Evolutionary conservation across 2,329 filamentous ascomycete genomes (phyloP).

Genomic region (Sporothrix globosa): DNA sequence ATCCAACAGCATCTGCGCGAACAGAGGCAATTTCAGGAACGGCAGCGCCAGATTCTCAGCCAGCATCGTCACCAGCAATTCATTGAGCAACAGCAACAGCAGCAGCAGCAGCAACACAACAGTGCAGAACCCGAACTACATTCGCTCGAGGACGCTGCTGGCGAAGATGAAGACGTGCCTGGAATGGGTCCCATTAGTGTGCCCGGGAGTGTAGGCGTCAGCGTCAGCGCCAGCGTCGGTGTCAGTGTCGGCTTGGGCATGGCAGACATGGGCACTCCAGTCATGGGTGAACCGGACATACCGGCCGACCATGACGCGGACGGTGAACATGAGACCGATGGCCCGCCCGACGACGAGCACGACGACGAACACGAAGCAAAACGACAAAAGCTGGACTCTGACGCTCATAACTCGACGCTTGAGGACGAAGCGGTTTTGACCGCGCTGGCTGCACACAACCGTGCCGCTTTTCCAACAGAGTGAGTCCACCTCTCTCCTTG

Average conservation of each 20-base stretch:
- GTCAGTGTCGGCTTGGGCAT: conserved; percentile 37
- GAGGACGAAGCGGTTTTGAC: conserved; percentile 55
- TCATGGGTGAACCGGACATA: not conserved
- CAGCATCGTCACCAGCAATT: not conserved
- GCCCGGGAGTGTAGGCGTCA: not conserved
- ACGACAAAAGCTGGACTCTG: conserved; percentile 45
- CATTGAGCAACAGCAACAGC: not conserved
- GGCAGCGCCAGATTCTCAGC: not conserved
- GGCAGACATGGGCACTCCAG: not conserved
- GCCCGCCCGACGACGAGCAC: conserved; percentile 25
- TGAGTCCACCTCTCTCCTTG: conserved; percentile 41
- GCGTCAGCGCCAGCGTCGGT: conserved; percentile 1
- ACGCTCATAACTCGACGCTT: conserved; percentile 43
- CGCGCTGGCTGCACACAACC: conserved; percentile 52
- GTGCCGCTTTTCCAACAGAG: conserved; percentile 50
- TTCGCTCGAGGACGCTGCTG: conserved; percentile 29
- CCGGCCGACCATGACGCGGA: conserved; percentile 10
- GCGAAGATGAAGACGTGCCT: conserved; percentile 25
- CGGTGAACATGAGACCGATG: conserved; percentile 38
- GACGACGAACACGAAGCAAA: conserved; percentile 47
- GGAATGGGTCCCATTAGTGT: not conserved
- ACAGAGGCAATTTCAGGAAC: conserved; percentile 10
- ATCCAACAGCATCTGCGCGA: not conserved
- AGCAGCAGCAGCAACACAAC: conserved; percentile 20
- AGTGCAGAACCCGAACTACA: not conserved